These are phyloP conservation scores for Kwoniella botswanensis DNA, from an alignment of 768 basidiomycete genomes.

Conservation along the genomic window DNA sequence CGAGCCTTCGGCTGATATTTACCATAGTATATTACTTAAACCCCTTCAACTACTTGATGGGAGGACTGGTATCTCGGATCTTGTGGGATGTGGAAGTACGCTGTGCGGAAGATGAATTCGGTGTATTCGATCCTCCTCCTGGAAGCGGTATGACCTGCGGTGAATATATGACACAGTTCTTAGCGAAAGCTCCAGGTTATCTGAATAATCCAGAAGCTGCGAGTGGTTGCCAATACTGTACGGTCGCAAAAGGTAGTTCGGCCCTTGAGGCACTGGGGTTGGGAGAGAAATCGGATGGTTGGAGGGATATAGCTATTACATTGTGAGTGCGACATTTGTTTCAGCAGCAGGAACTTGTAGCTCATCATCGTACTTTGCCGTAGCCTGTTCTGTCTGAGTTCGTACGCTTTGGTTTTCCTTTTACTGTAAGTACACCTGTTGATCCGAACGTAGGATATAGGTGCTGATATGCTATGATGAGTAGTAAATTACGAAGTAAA, in stretches of 20 bases:
- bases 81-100: constrained; percentile 52
- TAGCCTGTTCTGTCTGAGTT: constrained; percentile 21
- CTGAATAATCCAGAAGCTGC: constrained; percentile 44
- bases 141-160: constrained; percentile 48
- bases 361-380: background rate
- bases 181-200: constrained; percentile 45
- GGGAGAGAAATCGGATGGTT: constrained; percentile 29
- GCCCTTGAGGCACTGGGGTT: constrained; percentile 48
- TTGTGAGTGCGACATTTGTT: constrained; percentile 23
- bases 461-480: background rate
- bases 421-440: constrained; percentile 22
- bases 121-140: constrained; percentile 47
- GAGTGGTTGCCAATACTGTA: constrained; percentile 45
- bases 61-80: constrained; percentile 48
- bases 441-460: background rate
- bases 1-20: background rate
- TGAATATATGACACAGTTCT: constrained; percentile 48
- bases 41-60: constrained; percentile 55
- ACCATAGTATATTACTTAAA: constrained; percentile 45
- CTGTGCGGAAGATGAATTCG: constrained; percentile 47
- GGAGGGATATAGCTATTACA: constrained; percentile 43
- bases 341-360: background rate
- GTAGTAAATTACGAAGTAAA: background rate
- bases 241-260: constrained; percentile 44
- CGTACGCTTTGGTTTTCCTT: constrained; percentile 29